Conservation (phyloP, 23 red algal species). For the Agarophyton chilense region DNA sequence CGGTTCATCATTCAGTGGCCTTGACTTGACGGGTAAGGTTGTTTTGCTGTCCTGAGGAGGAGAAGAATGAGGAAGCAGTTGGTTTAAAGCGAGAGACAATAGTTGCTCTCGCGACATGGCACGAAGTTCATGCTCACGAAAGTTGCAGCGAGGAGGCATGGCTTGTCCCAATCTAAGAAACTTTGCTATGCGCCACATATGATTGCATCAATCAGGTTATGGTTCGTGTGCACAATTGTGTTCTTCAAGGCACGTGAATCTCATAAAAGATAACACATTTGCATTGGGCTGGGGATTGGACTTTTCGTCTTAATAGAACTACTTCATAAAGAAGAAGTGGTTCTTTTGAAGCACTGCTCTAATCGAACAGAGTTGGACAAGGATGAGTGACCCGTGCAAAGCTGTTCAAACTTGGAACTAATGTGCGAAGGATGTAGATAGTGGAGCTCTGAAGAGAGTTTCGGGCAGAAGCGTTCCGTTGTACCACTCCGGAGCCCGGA, state of each 20-base stretch:
- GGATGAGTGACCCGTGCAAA: no score
- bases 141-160: background rate
- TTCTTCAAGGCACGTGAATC: background rate
- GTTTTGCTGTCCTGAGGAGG: background rate
- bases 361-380: no score
- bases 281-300: no score
- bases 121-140: constrained; percentile 22
- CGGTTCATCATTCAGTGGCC: background rate
- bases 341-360: no score
- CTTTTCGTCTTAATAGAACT: no score
- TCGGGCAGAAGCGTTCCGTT: no score
- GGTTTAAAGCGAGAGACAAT: background rate
- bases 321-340: no score
- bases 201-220: background rate
- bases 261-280: background rate
- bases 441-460: no score
- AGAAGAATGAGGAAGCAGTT: background rate
- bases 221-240: background rate
- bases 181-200: background rate
- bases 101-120: constrained; percentile 14
- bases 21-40: background rate
- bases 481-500: no score
- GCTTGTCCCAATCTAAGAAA: background rate
- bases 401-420: no score
- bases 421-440: no score